These are phyloP conservation scores for Nakazawaea pomicola DNA, from an alignment of 805 yeast genomes.

Conservation along the genomic window DNA sequence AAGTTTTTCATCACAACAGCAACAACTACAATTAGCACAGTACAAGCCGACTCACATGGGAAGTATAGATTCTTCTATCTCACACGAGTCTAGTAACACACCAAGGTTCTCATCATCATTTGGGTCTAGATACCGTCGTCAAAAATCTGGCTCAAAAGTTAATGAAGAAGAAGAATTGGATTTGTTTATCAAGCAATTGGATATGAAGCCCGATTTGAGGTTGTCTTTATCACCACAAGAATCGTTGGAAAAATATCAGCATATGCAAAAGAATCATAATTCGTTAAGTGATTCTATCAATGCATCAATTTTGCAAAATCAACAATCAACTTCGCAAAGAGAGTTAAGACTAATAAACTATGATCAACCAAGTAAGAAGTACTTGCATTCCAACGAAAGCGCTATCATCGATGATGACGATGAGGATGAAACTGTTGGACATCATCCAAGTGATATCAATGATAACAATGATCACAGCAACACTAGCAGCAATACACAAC, in stretches of 20 bases:
- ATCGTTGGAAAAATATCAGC: constrained; percentile 15
- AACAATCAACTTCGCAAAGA: constrained; percentile 7
- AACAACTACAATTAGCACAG: constrained; percentile 2
- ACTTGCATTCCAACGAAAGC: constrained; percentile 18
- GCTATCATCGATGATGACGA: constrained; percentile 30
- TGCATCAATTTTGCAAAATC: constrained; percentile 12
- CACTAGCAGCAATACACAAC: no score
- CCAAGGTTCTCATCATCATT: constrained; percentile 70
- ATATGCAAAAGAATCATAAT: constrained; percentile 14
- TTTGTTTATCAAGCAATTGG: constrained; percentile 28
- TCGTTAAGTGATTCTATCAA: constrained; percentile 15
- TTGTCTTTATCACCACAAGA: constrained; percentile 22
- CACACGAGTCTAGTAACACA: constrained; percentile 25
- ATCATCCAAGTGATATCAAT: no score
- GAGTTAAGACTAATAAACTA: background rate
- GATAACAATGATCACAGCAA: no score
- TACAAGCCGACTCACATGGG: constrained; percentile 9
- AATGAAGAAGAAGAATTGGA: constrained; percentile 27
- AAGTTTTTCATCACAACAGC: constrained; percentile 11
- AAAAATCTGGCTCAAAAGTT: constrained; percentile 15
- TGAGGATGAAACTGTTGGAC: constrained; percentile 12
- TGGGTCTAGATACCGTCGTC: constrained; percentile 43
- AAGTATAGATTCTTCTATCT: constrained; percentile 18
- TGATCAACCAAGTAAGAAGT: constrained; percentile 8
- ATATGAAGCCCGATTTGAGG: constrained; percentile 30